Evolutionary conservation across 164 flowering plant genomes (phyloP), one percentile per base, ranked within the genome.

Genomic region (Pachysandra terminalis): DNA sequence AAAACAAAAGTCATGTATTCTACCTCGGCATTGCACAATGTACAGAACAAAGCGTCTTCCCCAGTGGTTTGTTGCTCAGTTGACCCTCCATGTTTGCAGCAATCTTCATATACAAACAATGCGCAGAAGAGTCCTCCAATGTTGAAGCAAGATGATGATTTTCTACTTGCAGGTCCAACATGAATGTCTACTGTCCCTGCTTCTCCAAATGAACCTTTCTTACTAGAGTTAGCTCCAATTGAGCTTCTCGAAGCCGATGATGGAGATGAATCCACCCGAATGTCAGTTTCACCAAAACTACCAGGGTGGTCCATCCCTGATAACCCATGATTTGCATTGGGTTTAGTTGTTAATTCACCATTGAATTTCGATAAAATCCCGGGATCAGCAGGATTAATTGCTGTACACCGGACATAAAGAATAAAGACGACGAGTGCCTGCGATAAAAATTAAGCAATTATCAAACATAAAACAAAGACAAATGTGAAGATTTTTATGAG

Each of bases 11-110:
- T n/a, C n/a, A n/a, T n/a, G n/a, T 32, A 32, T 32, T 3, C 35
- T 87, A 95, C 99, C 99, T 96, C 97, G 65, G 97, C 86, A 82
- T 90, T 85, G 81, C 99, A 96, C 76, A 93, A 78, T 59, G 98
- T 95, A 83, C 99, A 96, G 79, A 87, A 96, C 75, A 96, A 75
- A 28, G 97, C 97, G 63, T 92, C 97, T 70, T 87, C 97, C 54
- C 70, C 78, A 21, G 73, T 63, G 19, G 84, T 82, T 62, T 81
- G 85, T 64, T 81, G 81, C 24, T 84, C 89, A 60, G 78, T 79
- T 12, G 75, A 14, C 5, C 45, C 86, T 26, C 81, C 87, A 68
- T 74, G 74, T 66, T 76, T 86, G 56, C 88, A 79, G 77, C 98
- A 93, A 77, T 96, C 99, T 77, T 90, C 93, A 69, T 80, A 75